Evolutionary conservation across 148 eudicot species (phyloP).

Genomic region (Nepenthes mirabilis): DNA sequence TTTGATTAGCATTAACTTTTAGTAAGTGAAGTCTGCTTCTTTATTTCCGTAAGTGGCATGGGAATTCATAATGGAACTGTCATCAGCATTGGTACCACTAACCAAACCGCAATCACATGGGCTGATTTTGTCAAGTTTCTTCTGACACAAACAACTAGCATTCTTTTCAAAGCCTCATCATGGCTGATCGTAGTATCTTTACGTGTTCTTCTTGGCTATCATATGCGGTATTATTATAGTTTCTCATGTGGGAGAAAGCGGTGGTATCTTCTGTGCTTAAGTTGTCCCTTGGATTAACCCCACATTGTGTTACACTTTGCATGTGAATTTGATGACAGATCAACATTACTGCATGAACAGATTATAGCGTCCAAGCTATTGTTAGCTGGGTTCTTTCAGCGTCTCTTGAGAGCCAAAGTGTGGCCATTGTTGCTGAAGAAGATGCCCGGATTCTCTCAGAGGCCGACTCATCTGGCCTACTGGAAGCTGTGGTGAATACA

Average conservation of each 20-base stretch:
- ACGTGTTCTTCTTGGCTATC: no score
- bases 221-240: no score
- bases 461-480: constrained; percentile 37
- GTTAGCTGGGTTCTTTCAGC: constrained; percentile 73
- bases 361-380: constrained; percentile 92
- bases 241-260: not conserved
- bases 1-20: no score
- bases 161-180: no score
- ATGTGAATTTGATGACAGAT: constrained; percentile 28
- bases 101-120: no score
- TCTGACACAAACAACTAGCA: no score
- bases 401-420: constrained; percentile 47
- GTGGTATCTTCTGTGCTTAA: not conserved
- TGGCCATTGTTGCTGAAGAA: constrained; percentile 93
- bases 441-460: constrained; percentile 58
- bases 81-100: no score
- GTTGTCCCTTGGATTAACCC: not conserved
- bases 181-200: no score
- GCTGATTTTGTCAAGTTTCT: no score
- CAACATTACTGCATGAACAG: constrained; percentile 48
- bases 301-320: constrained; percentile 12
- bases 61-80: no score
- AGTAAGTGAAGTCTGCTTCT: no score
- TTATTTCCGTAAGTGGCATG: no score
- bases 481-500: constrained; percentile 50